Conservation (phyloP, 768 basidiomycete species). For the Naganishia friedmannii region DNA sequence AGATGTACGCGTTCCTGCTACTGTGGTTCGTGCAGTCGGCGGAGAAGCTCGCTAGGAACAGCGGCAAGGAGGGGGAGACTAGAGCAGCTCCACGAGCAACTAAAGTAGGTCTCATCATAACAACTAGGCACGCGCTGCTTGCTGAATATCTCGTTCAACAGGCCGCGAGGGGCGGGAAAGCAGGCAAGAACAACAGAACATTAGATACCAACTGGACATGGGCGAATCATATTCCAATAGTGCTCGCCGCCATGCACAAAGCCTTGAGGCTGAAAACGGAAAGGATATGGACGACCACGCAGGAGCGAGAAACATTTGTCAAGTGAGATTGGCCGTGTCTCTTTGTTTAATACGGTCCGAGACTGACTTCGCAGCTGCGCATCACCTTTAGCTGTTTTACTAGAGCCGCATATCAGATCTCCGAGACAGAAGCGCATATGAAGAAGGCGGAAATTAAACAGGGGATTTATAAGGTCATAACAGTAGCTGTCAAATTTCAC, state of each 20-base stretch:
- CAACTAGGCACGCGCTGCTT: not conserved
- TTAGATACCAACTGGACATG: conserved; percentile 57
- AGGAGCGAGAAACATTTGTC: conserved; percentile 80
- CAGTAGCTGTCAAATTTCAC: conserved; percentile 86
- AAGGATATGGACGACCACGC: conserved; percentile 84
- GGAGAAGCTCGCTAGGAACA: conserved; percentile 65
- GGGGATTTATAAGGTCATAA: conserved; percentile 83
- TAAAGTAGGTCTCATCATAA: conserved; percentile 27
- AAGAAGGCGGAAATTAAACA: conserved; percentile 68
- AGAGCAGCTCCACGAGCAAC: conserved; percentile 34
- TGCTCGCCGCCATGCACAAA: conserved; percentile 67
- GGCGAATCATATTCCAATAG: conserved; percentile 40
- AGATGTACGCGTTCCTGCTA: conserved; percentile 88
- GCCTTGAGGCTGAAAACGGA: conserved; percentile 67
- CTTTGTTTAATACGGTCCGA: not conserved
- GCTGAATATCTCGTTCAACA: not conserved
- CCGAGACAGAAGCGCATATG: conserved; percentile 84
- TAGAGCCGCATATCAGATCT: conserved; percentile 78
- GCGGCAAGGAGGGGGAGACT: conserved; percentile 48
- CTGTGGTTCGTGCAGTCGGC: conserved; percentile 81
- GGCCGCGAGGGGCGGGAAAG: conserved; percentile 12
- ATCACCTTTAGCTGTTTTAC: conserved; percentile 69
- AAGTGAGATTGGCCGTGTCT: conserved; percentile 59
- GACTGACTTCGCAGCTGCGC: not conserved
- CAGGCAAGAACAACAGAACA: conserved; percentile 17